phyloP scores from a whole-genome alignment of 2,329 filamentous ascomycete species.

The Moelleriella libera region DNA sequence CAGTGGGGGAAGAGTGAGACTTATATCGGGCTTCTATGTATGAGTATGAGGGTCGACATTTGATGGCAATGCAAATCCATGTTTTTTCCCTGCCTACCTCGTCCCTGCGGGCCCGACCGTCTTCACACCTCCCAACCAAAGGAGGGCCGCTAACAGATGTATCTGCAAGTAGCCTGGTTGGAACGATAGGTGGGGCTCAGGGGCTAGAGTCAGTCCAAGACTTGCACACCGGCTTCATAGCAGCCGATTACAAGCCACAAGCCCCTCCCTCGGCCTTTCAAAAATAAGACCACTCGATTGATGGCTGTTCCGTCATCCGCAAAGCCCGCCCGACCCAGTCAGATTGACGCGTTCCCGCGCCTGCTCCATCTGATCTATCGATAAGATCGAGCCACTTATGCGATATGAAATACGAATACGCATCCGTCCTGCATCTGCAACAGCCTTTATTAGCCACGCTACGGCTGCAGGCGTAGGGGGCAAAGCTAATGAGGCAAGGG shows the following conservation, averaged over 20 bases:
- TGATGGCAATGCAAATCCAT: background rate
- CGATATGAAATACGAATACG: constrained; percentile 4
- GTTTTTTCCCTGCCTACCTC: constrained; percentile 1
- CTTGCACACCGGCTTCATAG: too few species aligned
- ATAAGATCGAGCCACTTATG: background rate
- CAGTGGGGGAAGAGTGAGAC: constrained; percentile 5
- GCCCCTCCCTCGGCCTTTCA: too few species aligned
- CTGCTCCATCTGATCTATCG: constrained; percentile 1
- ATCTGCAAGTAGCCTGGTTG: background rate
- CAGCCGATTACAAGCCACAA: too few species aligned
- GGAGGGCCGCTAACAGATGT: background rate
- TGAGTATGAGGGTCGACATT: too few species aligned
- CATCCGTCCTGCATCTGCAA: background rate
- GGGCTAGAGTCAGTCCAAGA: too few species aligned
- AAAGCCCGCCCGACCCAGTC: constrained; percentile 3
- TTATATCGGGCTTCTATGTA: background rate
- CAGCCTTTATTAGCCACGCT: background rate
- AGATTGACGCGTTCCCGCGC: constrained; percentile 15
- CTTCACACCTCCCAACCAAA: background rate
- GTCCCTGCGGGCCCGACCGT: background rate
- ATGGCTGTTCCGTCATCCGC: constrained; percentile 2
- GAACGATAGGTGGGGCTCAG: too few species aligned
- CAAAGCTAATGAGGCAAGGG: background rate
- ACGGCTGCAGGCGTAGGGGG: background rate
- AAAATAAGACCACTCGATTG: constrained; percentile 19